Evolutionary conservation across 768 basidiomycete species (phyloP).

Genomic region (Fibroporia radiculosa): DNA sequence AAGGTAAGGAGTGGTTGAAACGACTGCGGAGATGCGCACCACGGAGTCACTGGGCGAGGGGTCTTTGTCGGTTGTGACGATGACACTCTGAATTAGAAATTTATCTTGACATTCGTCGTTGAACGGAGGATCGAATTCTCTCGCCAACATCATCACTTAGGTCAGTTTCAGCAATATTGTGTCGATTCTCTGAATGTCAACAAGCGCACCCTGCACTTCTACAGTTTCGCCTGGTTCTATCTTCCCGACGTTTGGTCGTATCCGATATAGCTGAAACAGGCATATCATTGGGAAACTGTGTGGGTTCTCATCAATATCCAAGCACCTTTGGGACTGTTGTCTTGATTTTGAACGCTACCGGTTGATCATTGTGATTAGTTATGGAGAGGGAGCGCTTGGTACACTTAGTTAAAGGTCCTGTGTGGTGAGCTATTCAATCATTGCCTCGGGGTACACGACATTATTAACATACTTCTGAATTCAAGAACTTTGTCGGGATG

Average conservation of each 20-base stretch:
- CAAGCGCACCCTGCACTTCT: constrained; percentile 70
- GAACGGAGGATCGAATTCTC: constrained; percentile 88
- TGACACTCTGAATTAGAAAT: constrained; percentile 93
- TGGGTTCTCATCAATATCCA: neutral
- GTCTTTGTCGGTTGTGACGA: constrained; percentile 87
- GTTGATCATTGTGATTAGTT: constrained; percentile 78
- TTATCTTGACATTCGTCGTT: constrained; percentile 97
- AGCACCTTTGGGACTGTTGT: constrained; percentile 94
- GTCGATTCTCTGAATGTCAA: neutral
- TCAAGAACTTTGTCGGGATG: too few relatives aligned
- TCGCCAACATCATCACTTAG: constrained; percentile 90
- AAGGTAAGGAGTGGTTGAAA: neutral
- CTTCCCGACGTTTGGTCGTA: constrained; percentile 94
- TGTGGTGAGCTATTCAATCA: too few relatives aligned
- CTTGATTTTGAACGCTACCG: constrained; percentile 99
- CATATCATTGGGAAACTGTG: constrained; percentile 6
- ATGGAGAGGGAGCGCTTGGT: too few relatives aligned
- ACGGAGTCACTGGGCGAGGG: constrained; percentile 27
- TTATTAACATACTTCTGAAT: too few relatives aligned
- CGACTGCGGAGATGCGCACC: neutral
- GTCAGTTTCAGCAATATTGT: neutral
- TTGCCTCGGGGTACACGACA: too few relatives aligned
- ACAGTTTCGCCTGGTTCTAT: constrained; percentile 93
- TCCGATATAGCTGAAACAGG: constrained; percentile 70
- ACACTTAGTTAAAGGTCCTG: too few relatives aligned